Conservation (phyloP, 169 alveolate genomes). For the Miamiensis avidus region DNA sequence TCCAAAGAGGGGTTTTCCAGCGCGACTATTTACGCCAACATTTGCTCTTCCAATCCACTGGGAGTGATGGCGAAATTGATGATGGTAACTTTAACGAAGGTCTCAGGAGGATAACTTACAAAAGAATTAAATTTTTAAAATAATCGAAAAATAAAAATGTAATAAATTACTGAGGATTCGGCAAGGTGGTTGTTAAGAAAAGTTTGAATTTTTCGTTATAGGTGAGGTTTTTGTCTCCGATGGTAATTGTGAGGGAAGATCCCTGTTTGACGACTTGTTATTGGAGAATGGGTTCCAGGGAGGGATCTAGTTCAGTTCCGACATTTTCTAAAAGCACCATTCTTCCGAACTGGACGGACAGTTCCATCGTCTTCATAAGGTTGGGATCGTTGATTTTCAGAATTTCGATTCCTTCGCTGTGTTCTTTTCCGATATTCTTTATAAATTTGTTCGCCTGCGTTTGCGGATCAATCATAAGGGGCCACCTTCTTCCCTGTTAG, state of each 20-base stretch:
- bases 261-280: constrained; percentile 89
- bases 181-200: constrained; percentile 91
- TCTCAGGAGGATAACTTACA: constrained; percentile 38
- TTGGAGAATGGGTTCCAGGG: constrained; percentile 90
- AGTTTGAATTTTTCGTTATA: constrained; percentile 83
- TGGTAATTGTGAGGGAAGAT: constrained; percentile 73
- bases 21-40: constrained; percentile 89
- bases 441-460: constrained; percentile 90
- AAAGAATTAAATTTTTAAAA: too few species aligned
- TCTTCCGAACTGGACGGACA: constrained; percentile 92
- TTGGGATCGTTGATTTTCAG: constrained; percentile 86
- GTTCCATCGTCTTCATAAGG: constrained; percentile 85
- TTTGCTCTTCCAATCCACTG: constrained; percentile 91
- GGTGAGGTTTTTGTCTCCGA: constrained; percentile 91
- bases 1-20: constrained; percentile 91
- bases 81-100: constrained; percentile 79
- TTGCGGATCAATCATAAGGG: constrained; percentile 94
- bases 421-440: constrained; percentile 88
- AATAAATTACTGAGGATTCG: constrained; percentile 93
- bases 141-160: too few species aligned
- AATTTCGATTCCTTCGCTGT: constrained; percentile 86
- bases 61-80: constrained; percentile 93
- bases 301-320: constrained; percentile 92
- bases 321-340: constrained; percentile 93
- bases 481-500: constrained; percentile 92